phyloP scores from a whole-genome alignment of 2,329 filamentous ascomycete species.

The Pyrenophora teres region DNA sequence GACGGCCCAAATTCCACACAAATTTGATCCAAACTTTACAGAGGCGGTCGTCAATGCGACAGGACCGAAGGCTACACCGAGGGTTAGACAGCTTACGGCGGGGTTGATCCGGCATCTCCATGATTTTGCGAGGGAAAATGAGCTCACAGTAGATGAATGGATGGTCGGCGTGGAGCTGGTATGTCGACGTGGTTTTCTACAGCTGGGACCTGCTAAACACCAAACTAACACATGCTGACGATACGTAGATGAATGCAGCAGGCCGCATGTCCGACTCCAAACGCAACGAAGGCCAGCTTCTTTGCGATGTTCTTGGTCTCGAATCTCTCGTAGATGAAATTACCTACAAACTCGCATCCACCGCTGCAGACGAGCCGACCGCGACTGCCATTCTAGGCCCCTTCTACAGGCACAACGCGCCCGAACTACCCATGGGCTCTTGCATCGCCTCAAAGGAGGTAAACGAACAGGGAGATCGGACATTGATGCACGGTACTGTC shows the following conservation, averaged over 20 bases:
- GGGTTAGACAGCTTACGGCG: constrained; percentile 66
- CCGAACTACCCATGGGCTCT: constrained; percentile 69
- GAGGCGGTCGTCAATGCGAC: constrained; percentile 73
- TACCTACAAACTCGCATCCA: constrained; percentile 67
- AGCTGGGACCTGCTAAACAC: background rate
- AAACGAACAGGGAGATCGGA: constrained; percentile 56
- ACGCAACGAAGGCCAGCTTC: constrained; percentile 66
- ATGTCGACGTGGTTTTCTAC: constrained; percentile 7
- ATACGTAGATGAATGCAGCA: constrained; percentile 60
- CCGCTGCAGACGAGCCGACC: constrained; percentile 60
- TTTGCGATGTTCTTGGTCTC: constrained; percentile 63
- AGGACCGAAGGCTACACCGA: constrained; percentile 68
- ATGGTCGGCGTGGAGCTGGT: constrained; percentile 73
- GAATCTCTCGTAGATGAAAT: constrained; percentile 76
- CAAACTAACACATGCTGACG: constrained; percentile 3
- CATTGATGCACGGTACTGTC: constrained; percentile 68
- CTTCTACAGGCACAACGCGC: constrained; percentile 78
- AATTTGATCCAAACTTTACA: constrained; percentile 78
- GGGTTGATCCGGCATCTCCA: constrained; percentile 73
- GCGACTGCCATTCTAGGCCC: constrained; percentile 81
- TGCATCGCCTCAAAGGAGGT: constrained; percentile 63
- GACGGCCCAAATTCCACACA: constrained; percentile 21
- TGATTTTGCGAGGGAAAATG: constrained; percentile 76
- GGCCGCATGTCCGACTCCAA: constrained; percentile 66
- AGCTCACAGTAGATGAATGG: constrained; percentile 80